A percentile compares a stretch with the other conserved stretches of the same genome.
These are phyloP conservation scores for Cystobasidium pallidum DNA, from an alignment of 1,284 basidiomycete genomes.

Conservation along the genomic window DNA sequence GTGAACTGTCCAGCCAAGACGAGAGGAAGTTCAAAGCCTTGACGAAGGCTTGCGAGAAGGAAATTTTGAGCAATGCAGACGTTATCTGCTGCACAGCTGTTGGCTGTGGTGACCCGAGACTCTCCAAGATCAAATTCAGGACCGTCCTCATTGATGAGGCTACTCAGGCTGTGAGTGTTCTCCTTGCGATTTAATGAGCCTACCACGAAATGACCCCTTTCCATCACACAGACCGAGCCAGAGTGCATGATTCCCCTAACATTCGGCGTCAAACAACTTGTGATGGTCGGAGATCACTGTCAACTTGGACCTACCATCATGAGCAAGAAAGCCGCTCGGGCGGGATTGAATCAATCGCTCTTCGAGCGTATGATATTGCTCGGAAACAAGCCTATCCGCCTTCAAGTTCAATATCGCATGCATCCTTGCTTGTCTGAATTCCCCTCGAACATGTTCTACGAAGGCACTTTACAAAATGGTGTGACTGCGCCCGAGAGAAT, in stretches of 20 bases:
- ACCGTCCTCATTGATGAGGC: slow-evolving; percentile 99
- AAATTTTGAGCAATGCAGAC: slow-evolving; percentile 91
- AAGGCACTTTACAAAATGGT: slow-evolving; percentile 97
- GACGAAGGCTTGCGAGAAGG: slow-evolving; percentile 92
- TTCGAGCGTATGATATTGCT: slow-evolving; percentile 96
- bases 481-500: slow-evolving; percentile 97
- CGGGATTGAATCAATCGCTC: slow-evolving; percentile 93
- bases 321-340: slow-evolving; percentile 99
- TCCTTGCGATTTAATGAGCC: neutral
- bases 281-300: slow-evolving; percentile 78
- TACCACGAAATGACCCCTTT: neutral
- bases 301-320: slow-evolving; percentile 99
- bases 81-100: slow-evolving; percentile 99
- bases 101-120: slow-evolving; percentile 91
- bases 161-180: slow-evolving; percentile 80
- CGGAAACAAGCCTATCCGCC: slow-evolving; percentile 92
- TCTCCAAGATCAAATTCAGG: slow-evolving; percentile 96
- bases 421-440: slow-evolving; percentile 99
- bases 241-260: slow-evolving; percentile 99
- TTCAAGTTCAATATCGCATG: slow-evolving; percentile 99
- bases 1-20: slow-evolving; percentile 92
- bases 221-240: slow-evolving; percentile 57
- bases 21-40: slow-evolving; percentile 97
- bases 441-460: slow-evolving; percentile 99
- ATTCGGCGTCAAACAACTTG: slow-evolving; percentile 96